Evolutionary conservation across 2,329 filamentous ascomycete species (phyloP).

Genomic region (Lecanoromycetidae sp.): DNA sequence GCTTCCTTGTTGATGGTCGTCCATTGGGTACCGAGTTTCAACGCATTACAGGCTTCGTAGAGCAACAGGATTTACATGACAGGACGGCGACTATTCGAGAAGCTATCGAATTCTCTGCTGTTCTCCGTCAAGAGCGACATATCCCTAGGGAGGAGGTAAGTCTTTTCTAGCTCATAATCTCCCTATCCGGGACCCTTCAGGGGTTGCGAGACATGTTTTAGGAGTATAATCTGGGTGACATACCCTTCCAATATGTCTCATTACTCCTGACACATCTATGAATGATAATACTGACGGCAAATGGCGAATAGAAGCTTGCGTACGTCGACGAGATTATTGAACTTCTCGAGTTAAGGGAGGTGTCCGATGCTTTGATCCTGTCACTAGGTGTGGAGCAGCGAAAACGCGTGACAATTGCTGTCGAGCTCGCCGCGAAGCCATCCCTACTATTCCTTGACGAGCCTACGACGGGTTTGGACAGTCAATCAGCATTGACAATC

Average conservation of each 20-base stretch:
- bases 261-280: too few species aligned
- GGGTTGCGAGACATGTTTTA: too few species aligned
- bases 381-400: constrained; percentile 57
- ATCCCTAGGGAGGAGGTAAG: too few species aligned
- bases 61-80: constrained; percentile 62
- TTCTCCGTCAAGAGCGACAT: constrained; percentile 47
- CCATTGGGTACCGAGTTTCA: constrained; percentile 52
- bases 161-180: too few species aligned
- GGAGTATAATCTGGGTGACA: too few species aligned
- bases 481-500: constrained; percentile 56
- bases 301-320: constrained; percentile 52
- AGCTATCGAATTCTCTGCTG: constrained; percentile 56
- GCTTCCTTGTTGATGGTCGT: constrained; percentile 60
- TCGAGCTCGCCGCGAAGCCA: constrained; percentile 59
- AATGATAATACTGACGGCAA: too few species aligned
- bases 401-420: constrained; percentile 61
- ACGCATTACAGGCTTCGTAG: constrained; percentile 57
- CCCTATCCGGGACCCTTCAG: too few species aligned
- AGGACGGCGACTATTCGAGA: constrained; percentile 55
- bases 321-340: constrained; percentile 57
- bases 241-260: too few species aligned
- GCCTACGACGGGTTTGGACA: constrained; percentile 58
- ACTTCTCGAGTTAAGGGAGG: constrained; percentile 50
- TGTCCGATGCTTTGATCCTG: constrained; percentile 55
- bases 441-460: constrained; percentile 60